Percentiles rank a stretch among this genome's conserved stretches.
Conservation (phyloP, 164 flowering plant species). For the Vitis labrusca region DNA sequence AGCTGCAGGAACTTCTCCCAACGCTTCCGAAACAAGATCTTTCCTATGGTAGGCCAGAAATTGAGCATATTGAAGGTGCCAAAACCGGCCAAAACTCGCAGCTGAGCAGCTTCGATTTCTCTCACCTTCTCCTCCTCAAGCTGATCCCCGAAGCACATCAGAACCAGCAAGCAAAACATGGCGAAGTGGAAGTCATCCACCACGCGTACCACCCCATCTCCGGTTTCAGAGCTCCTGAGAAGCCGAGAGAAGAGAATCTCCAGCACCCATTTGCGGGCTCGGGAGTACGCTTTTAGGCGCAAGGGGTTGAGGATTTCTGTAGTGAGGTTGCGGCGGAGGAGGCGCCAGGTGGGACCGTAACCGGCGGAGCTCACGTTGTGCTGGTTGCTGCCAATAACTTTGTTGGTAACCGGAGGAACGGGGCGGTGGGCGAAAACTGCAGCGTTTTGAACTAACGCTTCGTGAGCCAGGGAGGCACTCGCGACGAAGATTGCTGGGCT, state of each 20-base stretch:
- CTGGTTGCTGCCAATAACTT: slow-evolving; percentile 10
- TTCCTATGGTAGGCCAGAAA: slow-evolving; percentile 18
- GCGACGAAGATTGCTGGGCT: slow-evolving; percentile 36
- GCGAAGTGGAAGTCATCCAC: slow-evolving; percentile 14
- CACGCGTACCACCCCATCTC: neutral
- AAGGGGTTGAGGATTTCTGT: slow-evolving; percentile 20
- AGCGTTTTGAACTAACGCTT: slow-evolving; percentile 38
- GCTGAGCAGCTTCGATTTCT: slow-evolving; percentile 8
- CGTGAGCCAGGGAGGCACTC: slow-evolving; percentile 36
- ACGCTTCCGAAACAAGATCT: slow-evolving; percentile 9
- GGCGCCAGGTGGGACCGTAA: slow-evolving; percentile 31
- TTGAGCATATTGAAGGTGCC: slow-evolving; percentile 3
- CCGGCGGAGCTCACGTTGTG: slow-evolving; percentile 17
- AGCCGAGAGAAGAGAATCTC: slow-evolving; percentile 5
- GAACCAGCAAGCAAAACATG: slow-evolving; percentile 16
- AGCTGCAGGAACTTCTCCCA: slow-evolving; percentile 16
- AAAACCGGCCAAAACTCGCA: neutral
- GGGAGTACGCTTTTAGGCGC: slow-evolving; percentile 13
- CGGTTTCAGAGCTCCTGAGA: no score
- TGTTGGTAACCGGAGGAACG: neutral
- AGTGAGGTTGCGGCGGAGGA: slow-evolving; percentile 25
- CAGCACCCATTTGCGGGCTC: slow-evolving; percentile 21
- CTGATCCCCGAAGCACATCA: slow-evolving; percentile 28
- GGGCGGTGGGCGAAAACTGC: slow-evolving; percentile 28
- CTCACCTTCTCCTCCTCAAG: slow-evolving; percentile 8